Percentiles rank a stretch among this genome's conserved stretches.
phyloP scores from a whole-genome alignment of 2,329 filamentous ascomycete genomes.

The Hirsutella minnesotensis region DNA sequence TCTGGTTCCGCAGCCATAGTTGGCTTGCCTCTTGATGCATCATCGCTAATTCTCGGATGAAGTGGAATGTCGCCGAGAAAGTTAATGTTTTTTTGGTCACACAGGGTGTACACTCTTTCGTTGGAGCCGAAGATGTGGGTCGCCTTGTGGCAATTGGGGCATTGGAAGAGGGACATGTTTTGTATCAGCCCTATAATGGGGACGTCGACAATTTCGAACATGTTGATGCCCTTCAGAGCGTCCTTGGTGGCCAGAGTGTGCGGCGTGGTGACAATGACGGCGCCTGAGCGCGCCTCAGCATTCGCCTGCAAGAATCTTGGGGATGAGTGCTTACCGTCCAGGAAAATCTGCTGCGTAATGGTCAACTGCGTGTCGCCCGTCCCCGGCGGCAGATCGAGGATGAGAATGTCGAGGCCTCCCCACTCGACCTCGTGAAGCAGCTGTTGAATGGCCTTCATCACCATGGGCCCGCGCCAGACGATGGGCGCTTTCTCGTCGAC shows the following conservation, averaged over 20 bases:
- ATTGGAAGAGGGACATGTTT: conserved; percentile 81
- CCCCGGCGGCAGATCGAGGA: conserved; percentile 85
- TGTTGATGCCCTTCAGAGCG: conserved; percentile 79
- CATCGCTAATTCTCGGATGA: conserved; percentile 74
- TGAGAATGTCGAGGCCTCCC: conserved; percentile 77
- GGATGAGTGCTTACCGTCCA: conserved; percentile 51
- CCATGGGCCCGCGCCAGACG: conserved; percentile 93
- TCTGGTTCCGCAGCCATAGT: conserved; percentile 80
- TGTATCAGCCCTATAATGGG: conserved; percentile 79
- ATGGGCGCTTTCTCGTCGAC: conserved; percentile 70
- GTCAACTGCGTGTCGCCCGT: conserved; percentile 94
- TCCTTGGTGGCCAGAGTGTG: conserved; percentile 89
- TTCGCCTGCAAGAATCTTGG: not conserved
- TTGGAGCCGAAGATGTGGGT: conserved; percentile 64
- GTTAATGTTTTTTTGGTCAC: conserved; percentile 59
- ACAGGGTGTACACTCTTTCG: conserved; percentile 55
- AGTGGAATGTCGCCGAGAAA: conserved; percentile 83
- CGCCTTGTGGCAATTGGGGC: conserved; percentile 63
- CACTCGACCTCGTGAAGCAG: conserved; percentile 91
- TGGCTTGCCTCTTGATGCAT: conserved; percentile 77
- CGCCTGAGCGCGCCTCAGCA: conserved; percentile 32
- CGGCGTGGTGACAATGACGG: conserved; percentile 83
- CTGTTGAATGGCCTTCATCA: conserved; percentile 94
- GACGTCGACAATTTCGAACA: conserved; percentile 79
- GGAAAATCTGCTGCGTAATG: conserved; percentile 87